phyloP scores from a whole-genome alignment of 2,329 filamentous ascomycete genomes.

The Chrysoporthe deuterocubensis region DNA sequence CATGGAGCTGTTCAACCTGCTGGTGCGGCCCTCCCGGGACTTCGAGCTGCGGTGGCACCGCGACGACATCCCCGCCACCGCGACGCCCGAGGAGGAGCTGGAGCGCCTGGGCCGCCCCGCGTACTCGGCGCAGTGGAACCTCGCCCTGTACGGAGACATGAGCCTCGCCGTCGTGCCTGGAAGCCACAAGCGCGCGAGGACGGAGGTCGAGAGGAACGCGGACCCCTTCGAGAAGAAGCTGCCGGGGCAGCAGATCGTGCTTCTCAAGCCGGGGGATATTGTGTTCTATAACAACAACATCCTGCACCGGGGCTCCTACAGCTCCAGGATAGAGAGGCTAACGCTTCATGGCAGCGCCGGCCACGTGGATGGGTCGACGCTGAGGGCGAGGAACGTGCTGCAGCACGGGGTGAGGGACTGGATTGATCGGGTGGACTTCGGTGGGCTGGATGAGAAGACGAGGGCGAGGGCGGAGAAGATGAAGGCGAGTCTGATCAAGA shows the following conservation, averaged over 20 bases:
- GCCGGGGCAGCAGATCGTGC: slow-evolving; percentile 49
- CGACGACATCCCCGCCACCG: slow-evolving; percentile 76
- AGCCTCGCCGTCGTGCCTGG: slow-evolving; percentile 78
- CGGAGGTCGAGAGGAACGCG: slow-evolving; percentile 68
- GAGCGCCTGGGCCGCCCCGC: slow-evolving; percentile 62
- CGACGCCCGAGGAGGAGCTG: slow-evolving; percentile 68
- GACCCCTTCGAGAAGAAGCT: slow-evolving; percentile 54
- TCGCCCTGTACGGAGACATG: slow-evolving; percentile 76
- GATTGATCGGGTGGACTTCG: slow-evolving; percentile 62
- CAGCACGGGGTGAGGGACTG: slow-evolving; percentile 71
- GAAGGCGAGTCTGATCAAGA: slow-evolving; percentile 61
- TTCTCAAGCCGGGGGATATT: slow-evolving; percentile 72
- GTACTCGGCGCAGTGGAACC: slow-evolving; percentile 85
- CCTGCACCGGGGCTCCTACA: slow-evolving; percentile 69
- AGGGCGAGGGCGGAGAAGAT: slow-evolving; percentile 60
- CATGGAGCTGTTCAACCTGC: slow-evolving; percentile 87
- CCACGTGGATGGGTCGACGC: slow-evolving; percentile 54
- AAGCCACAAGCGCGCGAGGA: slow-evolving; percentile 73
- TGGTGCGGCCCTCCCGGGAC: slow-evolving; percentile 71
- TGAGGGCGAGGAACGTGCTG: slow-evolving; percentile 69
- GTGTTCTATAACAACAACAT: slow-evolving; percentile 90
- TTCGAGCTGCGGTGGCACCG: slow-evolving; percentile 85
- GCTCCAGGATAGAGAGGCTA: slow-evolving; percentile 61
- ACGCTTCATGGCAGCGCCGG: slow-evolving; percentile 73
- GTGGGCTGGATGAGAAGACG: slow-evolving; percentile 45